Base-by-base conservation (phyloP, 805 yeast species). In the Candida caryicola region DNA sequence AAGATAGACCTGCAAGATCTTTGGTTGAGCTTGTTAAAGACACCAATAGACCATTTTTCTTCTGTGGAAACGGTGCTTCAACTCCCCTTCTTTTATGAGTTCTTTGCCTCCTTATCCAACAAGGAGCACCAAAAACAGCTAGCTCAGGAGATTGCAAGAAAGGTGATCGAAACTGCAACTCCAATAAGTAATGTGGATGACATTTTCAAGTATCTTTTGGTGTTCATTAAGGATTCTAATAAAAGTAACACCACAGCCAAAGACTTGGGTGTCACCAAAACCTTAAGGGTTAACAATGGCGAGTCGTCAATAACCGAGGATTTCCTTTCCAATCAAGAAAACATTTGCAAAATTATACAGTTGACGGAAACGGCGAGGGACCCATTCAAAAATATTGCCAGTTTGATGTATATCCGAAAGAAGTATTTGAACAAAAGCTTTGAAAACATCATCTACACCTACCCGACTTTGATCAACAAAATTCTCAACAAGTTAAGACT, bases 401-500 rank as follows among this genome's bases (percentile, higher is more conserved):
- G 59, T 32, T 58, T 68, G 44, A 52, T 62, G 45, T 60, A 65
- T 38, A 52, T 66, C 26, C 51, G 66, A 34, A 67, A 62, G 43
- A 71, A 69, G 41, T 72, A 73, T 29, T 66, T 85, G 37, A 60
- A 70, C 36, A 72, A 73, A 25, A 82, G 82, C n/a, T 71, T 72
- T 1, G 65, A 60, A 23, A 78, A 80, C 46, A 73, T 80, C 30
- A 73, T 73, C 44, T 79, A 72, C 54, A 82, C 93, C 0, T 85
- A 81, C 55, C 95, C 96, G 3, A 76, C 96, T 1, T 62, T 91
- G 29, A 76, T 89, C 18, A 72, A 79, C 36, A 71, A 71, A 36
- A 74, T 81, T 15, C 67, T 88, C 49, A 74, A 71, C 52, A 60
- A 85, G 17, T 73, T 85, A 19, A 74, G 85, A 49, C 66, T 64